These are phyloP conservation scores for Metroxylon sagu DNA, from an alignment of 176 grass and related monocot genomes.

Conservation along the genomic window DNA sequence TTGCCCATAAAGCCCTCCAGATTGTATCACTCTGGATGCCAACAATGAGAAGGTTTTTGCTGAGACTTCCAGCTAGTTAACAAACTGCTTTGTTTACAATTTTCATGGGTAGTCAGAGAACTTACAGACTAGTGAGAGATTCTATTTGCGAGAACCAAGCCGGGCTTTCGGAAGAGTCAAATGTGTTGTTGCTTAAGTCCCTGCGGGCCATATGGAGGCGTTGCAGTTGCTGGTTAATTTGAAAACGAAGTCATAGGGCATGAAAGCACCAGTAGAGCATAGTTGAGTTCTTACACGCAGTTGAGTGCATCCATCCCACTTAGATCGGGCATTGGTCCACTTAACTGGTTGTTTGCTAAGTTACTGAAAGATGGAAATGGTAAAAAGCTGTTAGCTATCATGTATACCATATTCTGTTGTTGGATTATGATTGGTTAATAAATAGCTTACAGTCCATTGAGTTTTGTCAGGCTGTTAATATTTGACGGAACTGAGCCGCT, in stretches of 20 bases:
- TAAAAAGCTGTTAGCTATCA: conserved; percentile 8
- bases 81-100: conserved; percentile 9
- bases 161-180: conserved; percentile 57
- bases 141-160: conserved; percentile 60
- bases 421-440: too few relatives aligned
- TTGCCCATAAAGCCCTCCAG: conserved; percentile 33
- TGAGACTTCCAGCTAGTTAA: not conserved
- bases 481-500: conserved; percentile 51
- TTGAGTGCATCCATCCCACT: conserved; percentile 47
- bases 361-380: conserved; percentile 41
- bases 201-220: conserved; percentile 23
- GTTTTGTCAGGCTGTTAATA: conserved; percentile 57
- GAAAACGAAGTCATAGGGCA: not conserved
- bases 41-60: conserved; percentile 8
- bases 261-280: not conserved
- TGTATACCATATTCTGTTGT: too few relatives aligned
- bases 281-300: conserved; percentile 58
- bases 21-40: not conserved
- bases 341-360: conserved; percentile 80
- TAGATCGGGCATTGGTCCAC: conserved; percentile 62
- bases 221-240: conserved; percentile 2
- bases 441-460: conserved; percentile 70
- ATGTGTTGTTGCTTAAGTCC: conserved; percentile 92
- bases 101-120: conserved; percentile 1
- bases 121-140: conserved; percentile 66